phyloP scores from a whole-genome alignment of 768 basidiomycete species.

The Russula sp. region DNA sequence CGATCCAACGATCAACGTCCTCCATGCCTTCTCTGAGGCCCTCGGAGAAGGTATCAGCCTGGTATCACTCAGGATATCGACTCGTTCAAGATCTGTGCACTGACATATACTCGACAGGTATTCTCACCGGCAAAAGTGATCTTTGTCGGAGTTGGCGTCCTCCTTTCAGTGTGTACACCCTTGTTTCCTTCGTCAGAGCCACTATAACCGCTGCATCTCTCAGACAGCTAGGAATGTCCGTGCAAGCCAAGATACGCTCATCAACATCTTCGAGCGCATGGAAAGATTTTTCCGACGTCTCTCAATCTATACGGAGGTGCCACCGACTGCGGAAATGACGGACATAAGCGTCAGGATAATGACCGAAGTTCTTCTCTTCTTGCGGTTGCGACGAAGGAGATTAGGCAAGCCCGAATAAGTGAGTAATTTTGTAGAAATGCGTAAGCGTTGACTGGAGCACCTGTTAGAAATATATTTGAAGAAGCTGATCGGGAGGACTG shows the following conservation, averaged over 20 bases:
- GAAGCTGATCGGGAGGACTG: neutral
- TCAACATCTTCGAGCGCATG: neutral
- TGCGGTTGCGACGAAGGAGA: neutral
- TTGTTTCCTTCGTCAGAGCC: too few species aligned
- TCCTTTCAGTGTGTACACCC: neutral
- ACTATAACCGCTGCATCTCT: neutral
- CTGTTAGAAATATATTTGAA: neutral
- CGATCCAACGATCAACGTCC: neutral
- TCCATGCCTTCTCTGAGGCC: neutral
- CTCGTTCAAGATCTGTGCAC: too few species aligned
- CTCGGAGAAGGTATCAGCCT: neutral
- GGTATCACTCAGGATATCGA: neutral
- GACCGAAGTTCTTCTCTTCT: conserved; percentile 2
- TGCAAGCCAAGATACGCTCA: neutral
- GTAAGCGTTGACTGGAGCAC: neutral
- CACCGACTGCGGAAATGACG: neutral
- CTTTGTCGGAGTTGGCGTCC: neutral
- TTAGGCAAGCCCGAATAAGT: neutral
- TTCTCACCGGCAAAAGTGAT: neutral
- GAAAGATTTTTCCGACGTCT: neutral
- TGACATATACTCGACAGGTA: neutral
- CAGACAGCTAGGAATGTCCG: neutral
- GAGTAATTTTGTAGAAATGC: neutral
- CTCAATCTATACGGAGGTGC: neutral
- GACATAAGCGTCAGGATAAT: neutral